These are phyloP conservation scores for Cystofilobasidium macerans DNA, from an alignment of 768 basidiomycete genomes.

Conservation along the genomic window DNA sequence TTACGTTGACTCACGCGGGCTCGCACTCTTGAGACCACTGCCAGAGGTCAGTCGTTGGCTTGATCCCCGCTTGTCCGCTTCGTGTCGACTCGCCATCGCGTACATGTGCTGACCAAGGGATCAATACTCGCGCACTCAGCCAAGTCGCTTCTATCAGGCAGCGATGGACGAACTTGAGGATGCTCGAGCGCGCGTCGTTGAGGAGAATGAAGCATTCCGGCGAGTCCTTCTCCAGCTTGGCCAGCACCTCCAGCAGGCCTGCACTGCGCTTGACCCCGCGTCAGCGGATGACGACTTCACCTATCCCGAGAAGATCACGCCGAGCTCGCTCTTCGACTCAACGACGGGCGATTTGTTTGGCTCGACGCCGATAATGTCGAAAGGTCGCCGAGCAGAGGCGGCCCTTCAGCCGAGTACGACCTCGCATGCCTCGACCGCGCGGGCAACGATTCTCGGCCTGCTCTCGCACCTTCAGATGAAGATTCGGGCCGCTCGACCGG, in stretches of 20 bases:
- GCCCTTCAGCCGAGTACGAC: not conserved
- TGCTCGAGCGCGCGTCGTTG: conserved; percentile 50
- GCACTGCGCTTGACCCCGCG: conserved; percentile 39
- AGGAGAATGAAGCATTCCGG: conserved; percentile 56
- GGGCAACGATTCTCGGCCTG: not conserved
- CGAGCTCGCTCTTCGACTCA: conserved; percentile 29
- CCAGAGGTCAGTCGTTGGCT: conserved; percentile 30
- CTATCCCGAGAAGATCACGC: conserved; percentile 42
- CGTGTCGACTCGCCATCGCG: conserved; percentile 38
- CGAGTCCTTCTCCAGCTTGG: conserved; percentile 52
- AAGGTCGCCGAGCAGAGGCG: no score
- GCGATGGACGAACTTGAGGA: conserved; percentile 65
- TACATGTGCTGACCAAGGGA: not conserved
- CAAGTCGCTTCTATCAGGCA: conserved; percentile 51
- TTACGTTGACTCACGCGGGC: conserved; percentile 6
- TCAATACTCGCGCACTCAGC: conserved; percentile 30
- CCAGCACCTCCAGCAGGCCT: conserved; percentile 47
- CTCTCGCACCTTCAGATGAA: not conserved
- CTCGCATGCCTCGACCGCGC: conserved; percentile 13
- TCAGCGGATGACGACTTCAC: not conserved
- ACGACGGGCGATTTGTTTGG: not conserved
- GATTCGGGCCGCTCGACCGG: not conserved
- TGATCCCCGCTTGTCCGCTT: not conserved
- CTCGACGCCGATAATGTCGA: not conserved
- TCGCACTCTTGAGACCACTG: not conserved